These are phyloP conservation scores for Gyrodon lividus DNA, from an alignment of 768 basidiomycete species.

Conservation along the genomic window DNA sequence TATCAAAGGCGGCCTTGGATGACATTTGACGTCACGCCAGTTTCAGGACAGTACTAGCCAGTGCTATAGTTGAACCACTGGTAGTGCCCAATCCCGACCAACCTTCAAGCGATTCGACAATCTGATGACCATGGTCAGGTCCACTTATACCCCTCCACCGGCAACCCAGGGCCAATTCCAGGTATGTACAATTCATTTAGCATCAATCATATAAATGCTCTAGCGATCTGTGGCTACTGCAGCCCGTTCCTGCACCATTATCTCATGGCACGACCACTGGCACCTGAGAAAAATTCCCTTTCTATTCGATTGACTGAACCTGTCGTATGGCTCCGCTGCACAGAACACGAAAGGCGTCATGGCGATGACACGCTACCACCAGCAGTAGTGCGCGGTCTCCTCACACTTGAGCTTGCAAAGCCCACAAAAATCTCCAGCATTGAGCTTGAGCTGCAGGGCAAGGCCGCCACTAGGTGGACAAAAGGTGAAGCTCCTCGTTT, in stretches of 20 bases:
- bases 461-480: slow-evolving; percentile 71
- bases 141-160: not conserved
- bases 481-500: slow-evolving; percentile 61
- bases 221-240: not conserved
- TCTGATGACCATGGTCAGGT: not conserved
- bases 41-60: not conserved
- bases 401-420: slow-evolving; percentile 65
- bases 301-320: slow-evolving; percentile 69
- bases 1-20: not conserved
- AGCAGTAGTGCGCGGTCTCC: slow-evolving; percentile 62
- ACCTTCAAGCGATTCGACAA: too few relatives aligned
- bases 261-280: not conserved
- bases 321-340: slow-evolving; percentile 61
- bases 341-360: slow-evolving; percentile 36
- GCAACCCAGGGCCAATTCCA: not conserved
- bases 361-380: slow-evolving; percentile 46
- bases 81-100: too few relatives aligned
- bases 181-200: not conserved
- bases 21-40: not conserved
- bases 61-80: too few relatives aligned
- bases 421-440: slow-evolving; percentile 86
- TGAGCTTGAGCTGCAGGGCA: slow-evolving; percentile 75
- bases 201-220: not conserved
- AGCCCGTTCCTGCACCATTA: not conserved
- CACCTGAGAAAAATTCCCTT: slow-evolving; percentile 42